Evolutionary conservation across 306 rosid species (phyloP), one percentile per base, ranked within the genome.

Genomic region (Cucumis hystrix): DNA sequence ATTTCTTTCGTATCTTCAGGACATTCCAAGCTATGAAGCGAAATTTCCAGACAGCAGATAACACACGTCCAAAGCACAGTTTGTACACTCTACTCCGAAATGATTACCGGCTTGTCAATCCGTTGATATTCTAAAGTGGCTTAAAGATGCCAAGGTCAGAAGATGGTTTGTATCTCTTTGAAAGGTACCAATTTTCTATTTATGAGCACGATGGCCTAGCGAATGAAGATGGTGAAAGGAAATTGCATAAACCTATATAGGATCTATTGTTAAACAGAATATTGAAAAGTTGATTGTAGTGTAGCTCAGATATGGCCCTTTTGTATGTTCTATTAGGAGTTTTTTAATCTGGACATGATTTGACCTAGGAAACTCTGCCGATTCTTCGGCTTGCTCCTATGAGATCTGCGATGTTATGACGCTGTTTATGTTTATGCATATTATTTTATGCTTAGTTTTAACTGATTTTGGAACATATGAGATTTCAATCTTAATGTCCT

Each of bases 41-140:
- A 75, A 59, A 75, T 75, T 75, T 59, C 68, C 78, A 41, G 68
- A 74, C 51, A 55, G 78, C n/a, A 23, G 12, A 55, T 55, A 55
- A 37, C 30, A 56, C n/a, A 5, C 9, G 0, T 74, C 78, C 12
- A 8, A 23, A 47, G 13, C 4, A 1, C 16, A 25, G 37, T 72
- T 72, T 13, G 14, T 25, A 70, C 8, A 15, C 58, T 69, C 75
- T 69, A 21, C 20, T 15, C 21, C 6, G 43, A 8, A 71, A 71
- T 10, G 17, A 23, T 71, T 25, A 49, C 43, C 18, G 15, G 25
- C 61, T 25, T 25, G 23, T 71, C 16, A 6, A 7, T 23, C 41
- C 17, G 3, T 21, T 21, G 74, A 47, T 68, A 40, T 20, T 68
- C 39, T n/a, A 10, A 9, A 10, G 33, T 68, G 39, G 75, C 75